Conservation (phyloP, 768 basidiomycete species). For the Coprinopsis sp. region DNA sequence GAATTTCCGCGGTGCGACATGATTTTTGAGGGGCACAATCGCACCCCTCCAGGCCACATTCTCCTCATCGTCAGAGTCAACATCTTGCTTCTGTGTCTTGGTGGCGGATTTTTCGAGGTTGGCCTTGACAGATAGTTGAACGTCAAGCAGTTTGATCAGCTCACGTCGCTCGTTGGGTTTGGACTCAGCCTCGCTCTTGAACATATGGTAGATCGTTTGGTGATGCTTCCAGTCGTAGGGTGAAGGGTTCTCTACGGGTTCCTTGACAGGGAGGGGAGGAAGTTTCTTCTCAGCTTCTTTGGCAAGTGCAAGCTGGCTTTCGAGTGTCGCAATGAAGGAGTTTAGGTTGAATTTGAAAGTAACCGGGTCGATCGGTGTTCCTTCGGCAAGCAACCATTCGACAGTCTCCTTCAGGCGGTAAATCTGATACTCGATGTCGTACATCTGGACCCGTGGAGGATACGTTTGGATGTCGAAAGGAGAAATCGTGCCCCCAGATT, state of each 20-base stretch:
- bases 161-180: constrained; percentile 1
- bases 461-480: neutral
- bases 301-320: constrained; percentile 7
- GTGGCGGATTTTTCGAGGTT: constrained; percentile 3
- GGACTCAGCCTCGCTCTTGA: neutral
- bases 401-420: constrained; percentile 7
- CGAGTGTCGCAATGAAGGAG: constrained; percentile 6
- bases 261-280: neutral
- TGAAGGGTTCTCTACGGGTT: neutral
- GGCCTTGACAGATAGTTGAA: constrained; percentile 12
- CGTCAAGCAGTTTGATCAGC: constrained; percentile 12
- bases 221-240: neutral
- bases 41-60: constrained; percentile 15
- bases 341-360: constrained; percentile 4
- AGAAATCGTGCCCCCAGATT: too few species aligned
- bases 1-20: too few species aligned
- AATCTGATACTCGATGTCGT: constrained; percentile 10
- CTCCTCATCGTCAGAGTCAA: constrained; percentile 18
- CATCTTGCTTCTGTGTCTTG: neutral
- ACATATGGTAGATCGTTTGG: constrained; percentile 1
- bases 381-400: constrained; percentile 6
- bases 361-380: neutral
- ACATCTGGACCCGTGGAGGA: constrained; percentile 1
- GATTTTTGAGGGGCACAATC: too few species aligned
- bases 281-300: constrained; percentile 5